phyloP scores from a whole-genome alignment of 2,329 filamentous ascomycete species.

The Stromatinia cepivora region DNA sequence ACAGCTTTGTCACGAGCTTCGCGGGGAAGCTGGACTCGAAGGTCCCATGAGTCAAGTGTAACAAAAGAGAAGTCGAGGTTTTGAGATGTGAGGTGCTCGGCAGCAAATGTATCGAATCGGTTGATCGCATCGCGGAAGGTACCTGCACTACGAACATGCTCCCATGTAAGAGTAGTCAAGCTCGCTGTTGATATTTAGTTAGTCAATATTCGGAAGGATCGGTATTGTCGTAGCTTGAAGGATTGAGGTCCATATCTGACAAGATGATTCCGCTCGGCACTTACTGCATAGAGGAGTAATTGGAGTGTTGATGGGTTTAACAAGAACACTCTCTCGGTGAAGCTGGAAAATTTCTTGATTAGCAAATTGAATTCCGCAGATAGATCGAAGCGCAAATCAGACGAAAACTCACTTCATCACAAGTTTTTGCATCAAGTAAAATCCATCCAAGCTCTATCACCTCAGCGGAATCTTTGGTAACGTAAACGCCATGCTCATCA shows the following conservation, averaged over 20 bases:
- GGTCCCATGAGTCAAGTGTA: slow-evolving; percentile 96
- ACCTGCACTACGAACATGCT: slow-evolving; percentile 95
- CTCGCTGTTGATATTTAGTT: slow-evolving; percentile 62
- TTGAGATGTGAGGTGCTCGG: slow-evolving; percentile 85
- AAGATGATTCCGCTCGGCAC: slow-evolving; percentile 46
- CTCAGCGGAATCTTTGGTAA: slow-evolving; percentile 98
- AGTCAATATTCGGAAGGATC: slow-evolving; percentile 27
- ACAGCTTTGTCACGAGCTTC: slow-evolving; percentile 98
- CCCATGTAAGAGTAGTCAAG: slow-evolving; percentile 96
- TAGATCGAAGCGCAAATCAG: slow-evolving; percentile 14
- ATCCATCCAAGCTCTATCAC: slow-evolving; percentile 99
- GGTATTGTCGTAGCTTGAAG: not conserved
- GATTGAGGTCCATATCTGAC: slow-evolving; percentile 13
- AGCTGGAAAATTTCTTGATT: slow-evolving; percentile 57
- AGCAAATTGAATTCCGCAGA: slow-evolving; percentile 28
- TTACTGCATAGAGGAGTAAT: slow-evolving; percentile 99
- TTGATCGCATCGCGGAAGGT: slow-evolving; percentile 96
- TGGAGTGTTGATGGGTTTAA: slow-evolving; percentile 97
- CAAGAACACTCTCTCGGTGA: slow-evolving; percentile 91
- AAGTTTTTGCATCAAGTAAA: slow-evolving; percentile 83
- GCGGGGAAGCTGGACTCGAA: slow-evolving; percentile 93
- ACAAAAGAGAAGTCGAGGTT: slow-evolving; percentile 98
- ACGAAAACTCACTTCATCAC: slow-evolving; percentile 74
- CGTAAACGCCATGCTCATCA: slow-evolving; percentile 98
- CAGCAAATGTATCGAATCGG: slow-evolving; percentile 90